Base-by-base conservation (phyloP, 345 rosid species). In the Microthlaspi erraticum region DNA sequence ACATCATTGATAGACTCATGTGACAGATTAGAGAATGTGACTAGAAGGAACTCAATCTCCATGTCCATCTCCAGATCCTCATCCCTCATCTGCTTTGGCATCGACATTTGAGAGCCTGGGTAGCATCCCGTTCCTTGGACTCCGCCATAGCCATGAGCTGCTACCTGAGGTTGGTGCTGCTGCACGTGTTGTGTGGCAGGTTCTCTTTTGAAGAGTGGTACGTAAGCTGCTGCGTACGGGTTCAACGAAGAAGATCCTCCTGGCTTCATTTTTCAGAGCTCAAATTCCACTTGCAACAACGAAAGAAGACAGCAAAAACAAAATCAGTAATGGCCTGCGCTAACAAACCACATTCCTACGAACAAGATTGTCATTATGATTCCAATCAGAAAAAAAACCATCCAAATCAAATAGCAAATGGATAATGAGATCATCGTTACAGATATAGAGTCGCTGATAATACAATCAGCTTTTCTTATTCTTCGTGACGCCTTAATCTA, bases 201-300 rank as follows among this genome's bases (percentile, higher is more conserved):
- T 38, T 58, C 87, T 77, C 96, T 85, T 81, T 82, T 87, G 4
- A 88, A 78, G 43, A 93, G 76, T 1, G 98, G 98, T 45, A 84
- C 64, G 48, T 91, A 93, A 7, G 94, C 79, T 32, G 86, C 84
- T 14, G 97, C 98, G 60, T 87, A 61, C 0, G 97, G 97, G 60
- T 93, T 93, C 85, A 93, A 69, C 4, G 89, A 26, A 51, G 89
- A 26, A 51, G 96, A 91, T 53, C 68, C 71, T 68, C 86, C 83
- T 2, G 82, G 78, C 82, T 82, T 87, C 98, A 90, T 91, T 34
- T 72, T 59, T 52, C 36, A 49, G 48, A 8, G 29, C 29, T 26
- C 3, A 3, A 23, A 23, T 3, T 23, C 26, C 26, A 23, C 26
- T 23, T 23, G 26, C 26, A 23, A 23, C 26, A 26, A 26, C 29